Base-by-base conservation (phyloP, 371 early-diverging fungal genomes). In the Mucor piriformis region DNA sequence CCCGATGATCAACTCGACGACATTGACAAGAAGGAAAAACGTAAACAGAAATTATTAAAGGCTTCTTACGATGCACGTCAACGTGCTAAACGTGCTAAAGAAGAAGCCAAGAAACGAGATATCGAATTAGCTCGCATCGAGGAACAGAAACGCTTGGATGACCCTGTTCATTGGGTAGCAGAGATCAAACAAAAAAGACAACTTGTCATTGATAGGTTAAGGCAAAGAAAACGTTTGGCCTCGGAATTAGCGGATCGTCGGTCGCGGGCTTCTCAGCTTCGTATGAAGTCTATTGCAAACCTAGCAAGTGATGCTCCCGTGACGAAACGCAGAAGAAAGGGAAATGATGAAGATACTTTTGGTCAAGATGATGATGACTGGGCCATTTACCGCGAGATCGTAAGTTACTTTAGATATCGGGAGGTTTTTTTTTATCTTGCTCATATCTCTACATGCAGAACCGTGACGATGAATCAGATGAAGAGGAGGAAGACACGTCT, bases 361-460 rank as follows among this genome's bases (percentile, higher is more conserved):
- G 96, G 96, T 21, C 89, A 88, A n/a, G 89, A 94, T 64, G 95
- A 95, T 66, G 91, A 87, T 7, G 95, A 95, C 63, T 96, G 96
- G 96, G 84, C 84, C 64, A 86, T 96, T 46, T 96, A 96, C 60
- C 82, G 92, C 27, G 91, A 93, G 66, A 93, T 95, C 54, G 89
- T 87, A 83, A 77, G 46, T 46, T n/a, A n/a, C n/a, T n/a, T n/a
- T n/a, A n/a, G n/a, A n/a, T n/a, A n/a, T n/a, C n/a, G n/a, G n/a
- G n/a, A n/a, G n/a, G n/a, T n/a, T n/a, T n/a, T n/a, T n/a, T n/a
- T n/a, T n/a, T n/a, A n/a, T n/a, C n/a, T n/a, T 18, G 34, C 23
- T 20, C 29, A 13, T 23, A n/a, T 49, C 33, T 32, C 12, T 8
- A 3, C 12, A 32, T n/a, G 13, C 53, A 89, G 89, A 92, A 85